Conservation (phyloP, 1,139 yeast species). For the Blastobotrys proliferans region DNA sequence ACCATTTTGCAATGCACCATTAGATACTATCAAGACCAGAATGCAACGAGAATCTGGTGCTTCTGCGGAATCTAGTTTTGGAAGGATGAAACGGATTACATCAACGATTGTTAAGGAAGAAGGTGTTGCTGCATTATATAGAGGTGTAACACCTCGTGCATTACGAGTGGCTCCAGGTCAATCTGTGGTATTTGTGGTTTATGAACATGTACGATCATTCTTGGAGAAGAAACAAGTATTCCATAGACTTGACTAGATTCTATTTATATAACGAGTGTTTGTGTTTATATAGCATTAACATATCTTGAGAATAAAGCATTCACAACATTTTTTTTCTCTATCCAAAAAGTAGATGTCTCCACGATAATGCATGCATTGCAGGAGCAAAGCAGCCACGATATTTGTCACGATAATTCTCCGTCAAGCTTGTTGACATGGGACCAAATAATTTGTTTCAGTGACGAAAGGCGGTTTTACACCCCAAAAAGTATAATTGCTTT, state of each 20-base stretch:
- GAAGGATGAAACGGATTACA: constrained; percentile 78
- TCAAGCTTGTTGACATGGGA: no score
- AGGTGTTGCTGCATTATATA: constrained; percentile 82
- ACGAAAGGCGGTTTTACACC: no score
- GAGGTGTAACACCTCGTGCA: constrained; percentile 97
- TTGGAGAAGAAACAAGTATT: constrained; percentile 49
- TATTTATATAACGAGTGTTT: no score
- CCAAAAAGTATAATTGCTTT: no score
- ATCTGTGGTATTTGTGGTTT: constrained; percentile 96
- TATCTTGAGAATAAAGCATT: no score
- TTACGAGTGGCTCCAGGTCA: constrained; percentile 99
- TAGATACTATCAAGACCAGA: constrained; percentile 95
- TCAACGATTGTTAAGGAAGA: constrained; percentile 80
- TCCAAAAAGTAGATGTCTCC: no score
- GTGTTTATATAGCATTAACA: no score
- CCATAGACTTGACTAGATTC: constrained; percentile 7
- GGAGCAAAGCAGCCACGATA: no score
- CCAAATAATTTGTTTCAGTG: no score
- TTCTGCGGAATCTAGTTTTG: constrained; percentile 65
- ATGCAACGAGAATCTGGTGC: constrained; percentile 83
- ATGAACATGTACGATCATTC: constrained; percentile 76
- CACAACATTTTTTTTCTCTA: no score
- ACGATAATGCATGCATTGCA: no score
- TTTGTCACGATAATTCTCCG: no score
- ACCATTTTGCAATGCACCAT: constrained; percentile 95